Evolutionary conservation across 169 alveolate genomes (phyloP), one percentile per base, ranked within the genome.

Genomic region (Cryptosporidium parvum): DNA sequence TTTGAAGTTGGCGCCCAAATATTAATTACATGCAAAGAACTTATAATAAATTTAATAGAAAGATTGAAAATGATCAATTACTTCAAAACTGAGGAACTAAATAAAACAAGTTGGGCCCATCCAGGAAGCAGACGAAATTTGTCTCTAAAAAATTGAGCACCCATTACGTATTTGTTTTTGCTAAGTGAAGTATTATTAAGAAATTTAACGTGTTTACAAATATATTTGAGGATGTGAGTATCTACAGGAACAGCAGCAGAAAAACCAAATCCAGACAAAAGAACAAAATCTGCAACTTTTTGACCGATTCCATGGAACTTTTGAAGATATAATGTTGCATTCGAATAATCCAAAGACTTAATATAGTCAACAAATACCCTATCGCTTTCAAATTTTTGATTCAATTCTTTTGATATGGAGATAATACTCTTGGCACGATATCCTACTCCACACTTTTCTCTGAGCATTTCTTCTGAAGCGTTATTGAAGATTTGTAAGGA

Each of bases 21-120:
- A 7, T 29, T 5, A 21, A 59, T 3, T 65, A 65, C 72, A 65
- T 65, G 72, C 72, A 65, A 35, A 29, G 1, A 65, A 29, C 52
- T 37, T 37, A 16, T 1, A 21, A 18, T 8, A 14, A 56, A 26
- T 26, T 7, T 5, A 37, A 9, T 56, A 9, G 23, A 23, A 18
- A 53, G 10, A 3, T 10, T 31, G 69, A 7, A 65, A 65, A 65
- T n/a, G 14, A 12, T 16, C 29, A 18, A 37, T 62, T 80, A 62
- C 75, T 80, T 80, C 26, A 80, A 44, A 18, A 80, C 75, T 16
- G 89, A 80, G 37, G 73, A 62, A 67, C 89, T 80, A 14, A 80
- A 80, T 26, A 80, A 31, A 35, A 80, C 89, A 2, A 80, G 80
- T 35, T 80, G 89, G 23, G 89, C 89, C 89, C 89, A 80, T 44